A percentile compares a stretch with the other conserved stretches of the same genome.
These are phyloP conservation scores for Sporothrix protearum DNA, from an alignment of 2,329 filamentous ascomycete species.

Conservation along the genomic window DNA sequence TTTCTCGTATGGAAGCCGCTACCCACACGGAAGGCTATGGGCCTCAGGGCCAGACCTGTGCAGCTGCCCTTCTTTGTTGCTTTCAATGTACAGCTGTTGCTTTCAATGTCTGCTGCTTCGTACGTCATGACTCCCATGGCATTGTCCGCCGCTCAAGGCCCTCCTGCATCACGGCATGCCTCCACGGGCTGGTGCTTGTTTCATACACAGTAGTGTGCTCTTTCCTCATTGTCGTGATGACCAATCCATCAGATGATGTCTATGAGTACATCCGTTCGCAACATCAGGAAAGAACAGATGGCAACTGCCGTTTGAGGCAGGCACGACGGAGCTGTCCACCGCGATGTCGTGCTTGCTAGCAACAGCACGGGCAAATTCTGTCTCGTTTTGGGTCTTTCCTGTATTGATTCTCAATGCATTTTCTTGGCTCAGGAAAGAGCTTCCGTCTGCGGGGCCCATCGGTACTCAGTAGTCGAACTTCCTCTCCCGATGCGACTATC, in stretches of 20 bases:
- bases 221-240: slow-evolving; percentile 8
- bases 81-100: no score
- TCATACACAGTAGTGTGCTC: background rate
- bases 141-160: background rate
- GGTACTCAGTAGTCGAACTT: background rate
- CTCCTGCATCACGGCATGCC: slow-evolving; percentile 1
- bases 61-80: background rate
- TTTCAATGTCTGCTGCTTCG: background rate
- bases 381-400: background rate
- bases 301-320: background rate
- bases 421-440: background rate
- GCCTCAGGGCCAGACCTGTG: background rate
- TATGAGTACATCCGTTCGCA: background rate
- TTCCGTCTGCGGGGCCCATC: background rate
- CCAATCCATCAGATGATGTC: background rate
- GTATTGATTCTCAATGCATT: background rate
- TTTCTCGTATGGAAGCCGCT: background rate
- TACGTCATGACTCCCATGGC: background rate
- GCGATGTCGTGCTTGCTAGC: background rate
- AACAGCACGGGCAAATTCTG: background rate
- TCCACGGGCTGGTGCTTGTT: background rate
- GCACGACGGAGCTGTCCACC: background rate
- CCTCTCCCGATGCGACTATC: background rate
- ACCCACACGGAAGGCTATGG: background rate
- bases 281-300: background rate